phyloP scores from a whole-genome alignment of 805 yeast species.

The Schwanniomyces polymorphus region DNA sequence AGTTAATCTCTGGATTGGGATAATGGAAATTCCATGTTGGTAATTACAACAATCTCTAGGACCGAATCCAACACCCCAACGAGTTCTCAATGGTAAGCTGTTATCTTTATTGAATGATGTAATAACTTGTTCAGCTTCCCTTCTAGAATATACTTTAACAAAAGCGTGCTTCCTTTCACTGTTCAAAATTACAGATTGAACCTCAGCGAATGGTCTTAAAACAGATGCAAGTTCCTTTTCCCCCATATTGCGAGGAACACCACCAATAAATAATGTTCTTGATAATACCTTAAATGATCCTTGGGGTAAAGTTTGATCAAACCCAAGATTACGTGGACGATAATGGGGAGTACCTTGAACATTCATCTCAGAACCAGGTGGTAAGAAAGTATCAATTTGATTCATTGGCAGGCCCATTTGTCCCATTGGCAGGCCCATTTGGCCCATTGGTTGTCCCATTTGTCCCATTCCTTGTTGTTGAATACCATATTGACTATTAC shows the following conservation, averaged over 20 bases:
- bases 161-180: constrained; percentile 93
- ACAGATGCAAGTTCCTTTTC: constrained; percentile 69
- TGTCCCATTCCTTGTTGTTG: constrained; percentile 11
- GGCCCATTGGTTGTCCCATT: constrained; percentile 4
- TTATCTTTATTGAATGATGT: constrained; percentile 71
- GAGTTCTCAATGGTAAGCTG: constrained; percentile 66
- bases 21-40: constrained; percentile 83
- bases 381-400: constrained; percentile 3
- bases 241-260: constrained; percentile 81
- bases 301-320: constrained; percentile 70
- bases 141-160: constrained; percentile 88
- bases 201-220: constrained; percentile 84
- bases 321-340: constrained; percentile 70
- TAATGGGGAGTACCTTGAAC: constrained; percentile 71
- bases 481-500: constrained; percentile 8
- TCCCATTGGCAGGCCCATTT: constrained; percentile 4
- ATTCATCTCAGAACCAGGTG: constrained; percentile 60
- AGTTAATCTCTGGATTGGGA: constrained; percentile 84
- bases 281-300: constrained; percentile 82
- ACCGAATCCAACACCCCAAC: constrained; percentile 99
- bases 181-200: constrained; percentile 86
- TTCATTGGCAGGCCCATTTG: constrained; percentile 5
- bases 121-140: constrained; percentile 85
- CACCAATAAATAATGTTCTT: constrained; percentile 92
- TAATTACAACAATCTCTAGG: constrained; percentile 98